Evolutionary conservation across 306 rosid genomes (phyloP).

Genomic region (Prosopis cineraria): DNA sequence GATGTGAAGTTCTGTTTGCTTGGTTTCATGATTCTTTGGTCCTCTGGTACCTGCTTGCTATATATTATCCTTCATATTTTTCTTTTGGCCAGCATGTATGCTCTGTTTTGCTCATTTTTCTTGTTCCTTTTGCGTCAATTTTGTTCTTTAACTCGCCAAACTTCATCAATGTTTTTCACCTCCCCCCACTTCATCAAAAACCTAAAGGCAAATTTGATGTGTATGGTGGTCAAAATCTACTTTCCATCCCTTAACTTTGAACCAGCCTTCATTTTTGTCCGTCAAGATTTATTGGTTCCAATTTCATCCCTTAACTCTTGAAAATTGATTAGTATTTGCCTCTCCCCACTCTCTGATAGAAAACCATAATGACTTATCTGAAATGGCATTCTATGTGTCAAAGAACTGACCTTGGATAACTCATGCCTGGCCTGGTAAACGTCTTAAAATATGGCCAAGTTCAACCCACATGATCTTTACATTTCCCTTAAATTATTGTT

Average conservation of each 20-base stretch:
- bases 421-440: neutral
- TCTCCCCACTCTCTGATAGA: neutral
- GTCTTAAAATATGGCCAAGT: neutral
- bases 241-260: neutral
- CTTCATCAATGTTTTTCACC: neutral
- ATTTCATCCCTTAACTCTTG: neutral
- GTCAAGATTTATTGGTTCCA: neutral
- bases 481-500: neutral
- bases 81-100: neutral
- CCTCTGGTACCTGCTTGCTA: neutral
- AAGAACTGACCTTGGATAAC: neutral
- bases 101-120: neutral
- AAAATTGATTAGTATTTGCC: neutral
- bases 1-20: slow-evolving; percentile 21
- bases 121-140: neutral
- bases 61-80: neutral
- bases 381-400: neutral
- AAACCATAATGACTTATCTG: neutral
- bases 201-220: neutral
- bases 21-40: slow-evolving; percentile 21
- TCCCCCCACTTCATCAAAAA: neutral
- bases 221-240: neutral
- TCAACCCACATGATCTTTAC: neutral
- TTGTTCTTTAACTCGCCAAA: neutral
- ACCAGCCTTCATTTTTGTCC: neutral